A percentile compares a stretch with the other conserved stretches of the same genome.
phyloP scores from a whole-genome alignment of 1,139 yeast species.

The Kluyveromyces marxianus region DNA sequence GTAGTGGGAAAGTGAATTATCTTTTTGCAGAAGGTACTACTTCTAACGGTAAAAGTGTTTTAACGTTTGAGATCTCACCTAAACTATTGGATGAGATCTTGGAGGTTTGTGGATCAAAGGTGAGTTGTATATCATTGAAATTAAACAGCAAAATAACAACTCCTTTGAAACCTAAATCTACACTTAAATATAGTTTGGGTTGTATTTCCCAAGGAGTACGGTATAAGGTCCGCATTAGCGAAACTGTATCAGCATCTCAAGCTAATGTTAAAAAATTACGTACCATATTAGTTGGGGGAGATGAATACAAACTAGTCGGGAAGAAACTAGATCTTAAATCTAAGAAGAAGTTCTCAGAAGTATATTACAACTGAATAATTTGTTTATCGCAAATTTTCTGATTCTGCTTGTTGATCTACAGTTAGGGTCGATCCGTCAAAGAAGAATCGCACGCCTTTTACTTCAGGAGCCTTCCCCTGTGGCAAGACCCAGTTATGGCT shows the following conservation, averaged over 20 bases:
- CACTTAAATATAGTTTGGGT: neutral
- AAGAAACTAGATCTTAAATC: conserved; percentile 27
- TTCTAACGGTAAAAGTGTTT: conserved; percentile 53
- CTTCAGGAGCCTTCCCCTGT: conserved; percentile 20
- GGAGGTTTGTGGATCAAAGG: conserved; percentile 9
- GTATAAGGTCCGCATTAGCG: conserved; percentile 24
- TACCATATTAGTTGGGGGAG: conserved; percentile 32
- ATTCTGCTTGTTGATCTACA: conserved; percentile 3
- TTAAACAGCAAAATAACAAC: conserved; percentile 31
- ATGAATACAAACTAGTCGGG: conserved; percentile 34
- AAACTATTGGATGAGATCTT: conserved; percentile 18
- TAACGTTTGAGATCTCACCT: conserved; percentile 38
- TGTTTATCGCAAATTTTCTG: neutral
- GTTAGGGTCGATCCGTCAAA: conserved; percentile 10
- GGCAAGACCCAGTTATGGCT: conserved; percentile 17
- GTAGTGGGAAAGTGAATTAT: conserved; percentile 20
- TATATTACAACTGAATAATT: conserved; percentile 13
- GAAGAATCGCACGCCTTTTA: conserved; percentile 18
- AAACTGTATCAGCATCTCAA: conserved; percentile 24
- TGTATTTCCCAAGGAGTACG: conserved; percentile 14
- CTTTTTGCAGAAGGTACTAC: conserved; percentile 64
- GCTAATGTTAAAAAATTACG: conserved; percentile 27
- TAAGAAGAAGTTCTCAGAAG: conserved; percentile 31
- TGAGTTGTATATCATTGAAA: conserved; percentile 8
- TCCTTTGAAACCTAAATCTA: conserved; percentile 19